Conservation (phyloP, 495 filamentous ascomycete genomes). For the Penicillium angulare region DNA sequence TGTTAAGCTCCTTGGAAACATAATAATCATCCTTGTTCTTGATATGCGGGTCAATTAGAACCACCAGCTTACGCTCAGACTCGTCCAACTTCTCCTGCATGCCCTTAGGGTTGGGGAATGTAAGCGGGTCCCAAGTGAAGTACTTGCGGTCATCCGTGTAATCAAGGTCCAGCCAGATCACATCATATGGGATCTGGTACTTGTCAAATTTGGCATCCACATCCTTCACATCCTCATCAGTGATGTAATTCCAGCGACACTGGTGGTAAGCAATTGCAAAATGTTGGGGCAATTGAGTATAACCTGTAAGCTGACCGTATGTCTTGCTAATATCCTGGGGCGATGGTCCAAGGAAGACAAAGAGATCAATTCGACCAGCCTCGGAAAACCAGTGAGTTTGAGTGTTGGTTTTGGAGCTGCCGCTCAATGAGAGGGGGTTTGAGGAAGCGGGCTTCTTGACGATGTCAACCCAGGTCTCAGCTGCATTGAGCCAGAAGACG, state of each 20-base stretch:
- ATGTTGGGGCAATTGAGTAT: conserved; percentile 81
- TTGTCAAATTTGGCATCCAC: conserved; percentile 96
- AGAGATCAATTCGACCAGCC: conserved; percentile 82
- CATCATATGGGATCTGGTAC: conserved; percentile 91
- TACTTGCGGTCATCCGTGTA: conserved; percentile 96
- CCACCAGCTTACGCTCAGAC: conserved; percentile 84
- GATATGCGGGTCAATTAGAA: conserved; percentile 96
- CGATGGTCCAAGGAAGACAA: conserved; percentile 88
- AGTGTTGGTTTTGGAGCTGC: conserved; percentile 66
- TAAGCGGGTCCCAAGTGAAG: conserved; percentile 91
- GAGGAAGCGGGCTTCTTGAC: conserved; percentile 71
- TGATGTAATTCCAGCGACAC: conserved; percentile 98
- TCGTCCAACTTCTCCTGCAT: conserved; percentile 86
- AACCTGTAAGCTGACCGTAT: conserved; percentile 94
- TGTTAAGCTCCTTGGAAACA: conserved; percentile 76
- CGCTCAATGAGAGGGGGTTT: conserved; percentile 76
- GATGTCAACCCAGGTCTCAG: conserved; percentile 96
- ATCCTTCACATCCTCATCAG: conserved; percentile 92
- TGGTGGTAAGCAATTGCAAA: conserved; percentile 95
- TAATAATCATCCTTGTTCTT: conserved; percentile 81
- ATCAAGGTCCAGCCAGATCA: conserved; percentile 98
- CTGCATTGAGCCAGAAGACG: conserved; percentile 98
- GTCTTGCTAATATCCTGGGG: conserved; percentile 74
- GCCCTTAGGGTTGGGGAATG: conserved; percentile 77
- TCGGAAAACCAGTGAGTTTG: conserved; percentile 98